Conservation (phyloP, 108 stramenopile genomes). For the Discostella stelligeroides region DNA sequence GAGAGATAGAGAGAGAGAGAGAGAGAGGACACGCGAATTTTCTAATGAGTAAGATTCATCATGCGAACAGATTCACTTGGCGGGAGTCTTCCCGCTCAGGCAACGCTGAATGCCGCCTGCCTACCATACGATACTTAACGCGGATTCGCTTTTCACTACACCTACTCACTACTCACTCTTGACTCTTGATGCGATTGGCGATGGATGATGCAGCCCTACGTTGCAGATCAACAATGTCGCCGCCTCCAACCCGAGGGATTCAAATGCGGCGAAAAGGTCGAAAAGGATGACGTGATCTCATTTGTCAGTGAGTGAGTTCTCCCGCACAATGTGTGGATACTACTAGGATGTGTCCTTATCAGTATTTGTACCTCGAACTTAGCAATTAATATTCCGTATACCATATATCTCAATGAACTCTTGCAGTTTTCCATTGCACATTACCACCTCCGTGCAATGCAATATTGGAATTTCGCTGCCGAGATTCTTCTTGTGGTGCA, state of each 20-base stretch:
- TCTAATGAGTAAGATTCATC: no score
- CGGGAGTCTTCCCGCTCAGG: no score
- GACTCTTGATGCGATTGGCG: no score
- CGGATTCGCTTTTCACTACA: no score
- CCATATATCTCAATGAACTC: background rate
- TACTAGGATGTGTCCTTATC: background rate
- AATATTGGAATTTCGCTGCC: constrained; percentile 44
- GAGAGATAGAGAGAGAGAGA: no score
- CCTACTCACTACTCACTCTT: no score
- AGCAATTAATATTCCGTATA: no score
- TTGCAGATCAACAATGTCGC: background rate
- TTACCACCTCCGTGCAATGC: background rate
- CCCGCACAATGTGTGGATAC: background rate
- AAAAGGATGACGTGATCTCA: constrained; percentile 8
- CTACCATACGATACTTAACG: no score
- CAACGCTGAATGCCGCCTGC: no score
- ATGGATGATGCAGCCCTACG: no score
- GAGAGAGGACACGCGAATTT: no score
- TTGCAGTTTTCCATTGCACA: constrained; percentile 2
- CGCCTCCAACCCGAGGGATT: constrained; percentile 3
- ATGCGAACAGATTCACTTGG: no score
- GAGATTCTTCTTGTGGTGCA: constrained; percentile 59
- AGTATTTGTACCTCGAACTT: background rate
- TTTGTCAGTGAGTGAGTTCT: constrained; percentile 5
- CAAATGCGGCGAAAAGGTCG: constrained; percentile 5